Evolutionary conservation across 352 stramenopile species (phyloP).

Genomic region (Pythium rishiriense): DNA sequence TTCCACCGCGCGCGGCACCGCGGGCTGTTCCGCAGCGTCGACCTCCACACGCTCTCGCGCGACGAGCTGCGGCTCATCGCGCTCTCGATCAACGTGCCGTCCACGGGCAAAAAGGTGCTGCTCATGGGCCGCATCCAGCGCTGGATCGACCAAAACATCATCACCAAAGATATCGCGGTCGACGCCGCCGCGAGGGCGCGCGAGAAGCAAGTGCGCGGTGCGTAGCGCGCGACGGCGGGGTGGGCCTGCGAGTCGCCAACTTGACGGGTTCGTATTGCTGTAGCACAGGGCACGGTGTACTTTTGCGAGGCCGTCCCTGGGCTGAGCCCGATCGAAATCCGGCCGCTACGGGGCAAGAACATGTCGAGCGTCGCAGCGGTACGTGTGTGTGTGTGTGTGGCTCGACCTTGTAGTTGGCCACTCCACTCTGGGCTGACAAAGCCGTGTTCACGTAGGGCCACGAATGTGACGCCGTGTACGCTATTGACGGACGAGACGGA

Average conservation of each 20-base stretch:
- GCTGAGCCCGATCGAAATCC: constrained; percentile 52
- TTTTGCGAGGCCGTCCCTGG: constrained; percentile 53
- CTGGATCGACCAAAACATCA: constrained; percentile 71
- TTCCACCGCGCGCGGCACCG: constrained; percentile 57
- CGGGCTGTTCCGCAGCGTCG: constrained; percentile 51
- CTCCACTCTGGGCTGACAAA: too few species aligned
- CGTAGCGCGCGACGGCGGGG: too few species aligned
- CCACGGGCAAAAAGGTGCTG: constrained; percentile 75
- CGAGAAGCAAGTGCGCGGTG: constrained; percentile 56
- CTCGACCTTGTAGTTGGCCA: too few species aligned
- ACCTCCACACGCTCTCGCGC: constrained; percentile 57
- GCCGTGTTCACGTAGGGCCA: constrained; percentile 41
- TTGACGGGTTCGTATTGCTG: neutral
- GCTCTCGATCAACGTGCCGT: constrained; percentile 67
- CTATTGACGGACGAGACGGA: constrained; percentile 53
- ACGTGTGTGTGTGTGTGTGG: constrained; percentile 27
- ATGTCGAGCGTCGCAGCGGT: constrained; percentile 64
- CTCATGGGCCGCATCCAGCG: constrained; percentile 72
- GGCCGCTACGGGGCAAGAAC: constrained; percentile 58
- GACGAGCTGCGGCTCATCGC: constrained; percentile 66
- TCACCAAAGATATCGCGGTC: constrained; percentile 55
- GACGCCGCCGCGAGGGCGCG: constrained; percentile 55
- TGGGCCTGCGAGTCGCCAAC: too few species aligned
- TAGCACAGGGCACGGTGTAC: constrained; percentile 68
- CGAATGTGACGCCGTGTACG: constrained; percentile 74